Evolutionary conservation across 306 rosid genomes (phyloP), one percentile per base, ranked within the genome.

Genomic region (Canavalia gladiata): DNA sequence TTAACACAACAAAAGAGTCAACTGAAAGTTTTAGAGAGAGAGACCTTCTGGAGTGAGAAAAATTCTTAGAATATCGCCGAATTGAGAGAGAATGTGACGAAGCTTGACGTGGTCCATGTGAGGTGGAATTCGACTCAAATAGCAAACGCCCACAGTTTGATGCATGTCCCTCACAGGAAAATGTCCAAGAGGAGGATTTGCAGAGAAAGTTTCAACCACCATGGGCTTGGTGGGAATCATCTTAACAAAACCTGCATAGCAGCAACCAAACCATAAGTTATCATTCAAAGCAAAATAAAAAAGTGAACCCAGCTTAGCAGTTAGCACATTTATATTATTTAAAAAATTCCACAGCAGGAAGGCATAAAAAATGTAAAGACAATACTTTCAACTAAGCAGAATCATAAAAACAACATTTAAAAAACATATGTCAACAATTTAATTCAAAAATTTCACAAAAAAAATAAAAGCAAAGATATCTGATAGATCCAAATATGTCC

Each of bases 91-190:
- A 82, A 90, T 82, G 51, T 85, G 92, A 7, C 93, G 93, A 81
- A 93, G 92, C 74, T 84, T 87, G 56, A 86, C 72, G 10, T 83
- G 95, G 82, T 93, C 92, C 97, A 93, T 95, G 62, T 84, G 95
- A 11, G 94, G 99, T 1, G 99, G 97, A 67, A 95, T 89, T 5
- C 97, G 90, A 79, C 97, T 89, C 84, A 92, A 31, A 74, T 91
- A 93, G 81, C 97, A 93, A 52, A 95, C 87, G 1, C 99, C 99
- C 37, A 83, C 86, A 0, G 86, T 83, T 55, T 85, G 89, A 37
- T 87, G 83, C 89, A 86, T 88, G 83, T 88, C 92, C 74, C 92
- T 83, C n/a, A 87, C 89, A 0, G 90, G 90, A 57, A 89, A 89
- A 34, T 89, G 90, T 34, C 92, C 92, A 55, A 89, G 84, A 0